A percentile compares a stretch with the other conserved stretches of the same genome.
Conservation (phyloP, 2,329 filamentous ascomycete species). For the Exserohilum turcica region DNA sequence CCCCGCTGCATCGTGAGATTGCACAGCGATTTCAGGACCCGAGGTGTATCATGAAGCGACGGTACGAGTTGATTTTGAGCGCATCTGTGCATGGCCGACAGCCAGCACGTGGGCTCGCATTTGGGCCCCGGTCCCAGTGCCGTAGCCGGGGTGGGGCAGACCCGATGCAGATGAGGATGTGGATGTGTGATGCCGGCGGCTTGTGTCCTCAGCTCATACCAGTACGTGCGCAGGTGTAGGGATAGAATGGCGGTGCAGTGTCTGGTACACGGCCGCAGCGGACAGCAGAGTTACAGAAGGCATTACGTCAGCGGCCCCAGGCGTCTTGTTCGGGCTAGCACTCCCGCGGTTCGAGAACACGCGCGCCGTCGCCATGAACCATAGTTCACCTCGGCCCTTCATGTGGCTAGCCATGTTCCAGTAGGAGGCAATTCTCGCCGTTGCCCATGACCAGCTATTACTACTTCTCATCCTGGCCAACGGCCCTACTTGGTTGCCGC, state of each 20-base stretch:
- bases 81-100: background rate
- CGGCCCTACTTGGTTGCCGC: background rate
- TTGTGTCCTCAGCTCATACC: too few relatives aligned
- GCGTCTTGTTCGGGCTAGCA: constrained; percentile 9
- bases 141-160: too few relatives aligned
- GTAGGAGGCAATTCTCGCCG: background rate
- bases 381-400: background rate
- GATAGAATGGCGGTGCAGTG: background rate
- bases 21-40: background rate
- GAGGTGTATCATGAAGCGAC: background rate
- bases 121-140: too few relatives aligned
- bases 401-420: background rate
- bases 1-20: too few relatives aligned
- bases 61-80: background rate
- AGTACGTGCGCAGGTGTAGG: too few relatives aligned
- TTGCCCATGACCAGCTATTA: background rate
- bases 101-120: background rate
- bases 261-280: background rate
- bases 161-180: too few relatives aligned
- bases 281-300: background rate
- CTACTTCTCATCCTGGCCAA: background rate
- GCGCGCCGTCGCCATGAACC: constrained; percentile 1
- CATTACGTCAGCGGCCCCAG: constrained; percentile 14
- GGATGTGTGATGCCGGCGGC: too few relatives aligned
- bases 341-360: constrained; percentile 4